These are phyloP conservation scores for Tetragonia tetragonoides DNA, from an alignment of 148 eudicot species.

Conservation along the genomic window DNA sequence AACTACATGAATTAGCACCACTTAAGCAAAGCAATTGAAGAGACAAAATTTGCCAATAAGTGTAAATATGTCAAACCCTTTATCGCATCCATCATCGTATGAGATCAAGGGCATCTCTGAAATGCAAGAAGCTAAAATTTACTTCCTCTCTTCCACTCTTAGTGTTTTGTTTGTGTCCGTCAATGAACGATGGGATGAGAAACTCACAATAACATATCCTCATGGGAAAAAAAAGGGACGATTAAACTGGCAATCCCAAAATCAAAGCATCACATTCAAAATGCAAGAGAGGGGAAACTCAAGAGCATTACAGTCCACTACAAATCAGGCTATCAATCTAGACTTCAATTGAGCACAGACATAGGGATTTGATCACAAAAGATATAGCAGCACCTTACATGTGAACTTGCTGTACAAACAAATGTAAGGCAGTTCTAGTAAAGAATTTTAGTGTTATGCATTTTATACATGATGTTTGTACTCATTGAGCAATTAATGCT, in stretches of 20 bases:
- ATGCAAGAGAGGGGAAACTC: neutral
- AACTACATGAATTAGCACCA: neutral
- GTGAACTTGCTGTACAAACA: neutral
- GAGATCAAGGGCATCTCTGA: too few relatives aligned
- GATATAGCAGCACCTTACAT: neutral
- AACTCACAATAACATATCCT: too few relatives aligned
- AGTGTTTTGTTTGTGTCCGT: neutral
- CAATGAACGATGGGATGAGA: neutral
- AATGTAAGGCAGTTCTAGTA: too few relatives aligned
- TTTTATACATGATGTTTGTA: too few relatives aligned
- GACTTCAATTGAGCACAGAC: neutral
- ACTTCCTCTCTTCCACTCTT: neutral
- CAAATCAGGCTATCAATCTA: neutral
- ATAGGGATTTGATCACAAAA: neutral
- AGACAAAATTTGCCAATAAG: neutral
- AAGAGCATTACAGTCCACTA: neutral
- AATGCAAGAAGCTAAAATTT: neutral
- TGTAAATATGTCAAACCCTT: too few relatives aligned
- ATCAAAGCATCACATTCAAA: too few relatives aligned
- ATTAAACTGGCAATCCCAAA: too few relatives aligned
- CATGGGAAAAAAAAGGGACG: too few relatives aligned
- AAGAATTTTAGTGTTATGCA: too few relatives aligned
- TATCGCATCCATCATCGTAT: too few relatives aligned
- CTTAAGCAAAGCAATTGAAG: neutral
- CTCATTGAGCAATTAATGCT: too few relatives aligned